Evolutionary conservation across 768 basidiomycete genomes (phyloP).

Genomic region (Suillus cothurnatus): DNA sequence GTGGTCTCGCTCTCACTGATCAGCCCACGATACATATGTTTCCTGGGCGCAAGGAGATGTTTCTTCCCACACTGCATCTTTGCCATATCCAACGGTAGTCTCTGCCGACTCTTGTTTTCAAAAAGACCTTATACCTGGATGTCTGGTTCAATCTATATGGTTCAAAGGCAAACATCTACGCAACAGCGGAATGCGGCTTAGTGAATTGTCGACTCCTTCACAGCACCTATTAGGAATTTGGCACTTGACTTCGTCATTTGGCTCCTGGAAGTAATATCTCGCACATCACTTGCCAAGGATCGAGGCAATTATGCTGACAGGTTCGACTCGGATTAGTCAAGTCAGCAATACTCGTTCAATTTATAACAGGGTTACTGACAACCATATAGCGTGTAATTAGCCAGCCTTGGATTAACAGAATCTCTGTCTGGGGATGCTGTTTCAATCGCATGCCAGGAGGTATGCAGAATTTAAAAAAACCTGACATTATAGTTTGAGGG

Average conservation of each 20-base stretch:
- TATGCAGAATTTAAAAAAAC: not conserved
- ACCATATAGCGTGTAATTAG: too few species aligned
- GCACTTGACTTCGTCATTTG: not conserved
- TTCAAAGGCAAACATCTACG: not conserved
- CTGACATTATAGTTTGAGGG: not conserved
- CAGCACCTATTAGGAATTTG: not conserved
- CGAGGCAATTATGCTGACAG: not conserved
- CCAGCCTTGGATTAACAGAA: fast-evolving
- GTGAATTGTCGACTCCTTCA: too few species aligned
- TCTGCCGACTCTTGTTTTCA: not conserved
- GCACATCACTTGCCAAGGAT: not conserved
- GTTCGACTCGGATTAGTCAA: not conserved
- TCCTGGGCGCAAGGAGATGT: not conserved
- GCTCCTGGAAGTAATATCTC: too few species aligned
- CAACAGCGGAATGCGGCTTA: not conserved
- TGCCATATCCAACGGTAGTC: not conserved
- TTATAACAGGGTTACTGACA: too few species aligned
- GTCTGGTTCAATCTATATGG: not conserved
- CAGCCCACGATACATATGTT: too few species aligned
- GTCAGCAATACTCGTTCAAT: too few species aligned
- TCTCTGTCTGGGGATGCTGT: not conserved
- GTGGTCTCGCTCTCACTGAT: not conserved
- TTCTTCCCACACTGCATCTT: not conserved
- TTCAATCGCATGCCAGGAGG: not conserved
- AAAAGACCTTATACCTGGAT: not conserved